Percentiles rank a stretch among this genome's conserved stretches.
These are phyloP conservation scores for Prunus armeniaca DNA, from an alignment of 306 rosid genomes.

Conservation along the genomic window DNA sequence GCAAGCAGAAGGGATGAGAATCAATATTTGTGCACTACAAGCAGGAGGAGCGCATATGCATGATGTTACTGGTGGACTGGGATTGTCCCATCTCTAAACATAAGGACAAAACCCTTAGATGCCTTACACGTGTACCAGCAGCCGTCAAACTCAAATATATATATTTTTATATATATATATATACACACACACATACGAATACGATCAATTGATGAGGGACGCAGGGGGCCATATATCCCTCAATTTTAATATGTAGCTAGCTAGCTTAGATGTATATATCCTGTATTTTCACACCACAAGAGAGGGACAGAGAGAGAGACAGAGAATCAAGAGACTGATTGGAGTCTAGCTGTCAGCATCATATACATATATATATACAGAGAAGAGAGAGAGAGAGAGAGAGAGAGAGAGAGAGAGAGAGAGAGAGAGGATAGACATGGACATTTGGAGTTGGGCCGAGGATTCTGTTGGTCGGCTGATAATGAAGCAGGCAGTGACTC, in stretches of 20 bases:
- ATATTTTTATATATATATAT: too few relatives aligned
- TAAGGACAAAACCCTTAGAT: constrained; percentile 24
- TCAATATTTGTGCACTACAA: too few relatives aligned
- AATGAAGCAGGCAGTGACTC: constrained; percentile 1
- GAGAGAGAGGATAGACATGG: constrained; percentile 12
- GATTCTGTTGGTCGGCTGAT: constrained; percentile 20
- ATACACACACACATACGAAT: too few relatives aligned
- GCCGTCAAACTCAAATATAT: constrained; percentile 23
- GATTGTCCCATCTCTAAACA: constrained; percentile 12
- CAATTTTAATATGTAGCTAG: too few relatives aligned
- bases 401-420: not conserved
- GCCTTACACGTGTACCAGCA: constrained; percentile 23
- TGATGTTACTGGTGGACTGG: constrained; percentile 4
- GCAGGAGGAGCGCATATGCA: not conserved
- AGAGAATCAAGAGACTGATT: not conserved
- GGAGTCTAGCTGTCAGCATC: constrained; percentile 23
- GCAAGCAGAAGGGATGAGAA: not conserved
- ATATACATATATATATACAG: too few relatives aligned
- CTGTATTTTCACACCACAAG: not conserved
- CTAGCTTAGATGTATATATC: not conserved
- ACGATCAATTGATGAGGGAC: too few relatives aligned
- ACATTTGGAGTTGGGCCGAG: constrained; percentile 10
- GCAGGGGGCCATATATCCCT: too few relatives aligned
- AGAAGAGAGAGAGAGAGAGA: not conserved
- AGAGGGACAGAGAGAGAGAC: not conserved